Conservation (phyloP, 371 early-diverging fungal genomes). For the Zychaea mexicana region DNA sequence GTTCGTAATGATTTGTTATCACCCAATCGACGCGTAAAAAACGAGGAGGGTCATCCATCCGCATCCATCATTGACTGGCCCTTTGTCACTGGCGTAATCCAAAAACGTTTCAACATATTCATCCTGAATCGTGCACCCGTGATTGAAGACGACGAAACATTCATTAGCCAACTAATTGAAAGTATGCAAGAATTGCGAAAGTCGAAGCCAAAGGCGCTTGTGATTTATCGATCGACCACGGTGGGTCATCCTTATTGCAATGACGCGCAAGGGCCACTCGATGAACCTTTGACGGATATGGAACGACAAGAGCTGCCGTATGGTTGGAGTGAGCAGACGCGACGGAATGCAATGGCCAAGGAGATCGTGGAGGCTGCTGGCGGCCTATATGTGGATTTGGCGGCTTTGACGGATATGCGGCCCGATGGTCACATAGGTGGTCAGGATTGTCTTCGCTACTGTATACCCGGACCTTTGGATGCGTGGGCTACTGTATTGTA, state of each 20-base stretch:
- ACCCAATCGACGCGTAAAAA: constrained; percentile 31
- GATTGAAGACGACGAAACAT: constrained; percentile 46
- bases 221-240: constrained; percentile 58
- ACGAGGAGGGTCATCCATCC: constrained; percentile 35
- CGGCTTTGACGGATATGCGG: constrained; percentile 49
- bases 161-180: constrained; percentile 44
- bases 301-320: constrained; percentile 46
- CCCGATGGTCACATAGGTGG: constrained; percentile 66
- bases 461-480: constrained; percentile 69
- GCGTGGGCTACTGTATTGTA: constrained; percentile 55
- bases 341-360: constrained; percentile 60
- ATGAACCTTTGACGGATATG: constrained; percentile 23
- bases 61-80: constrained; percentile 50
- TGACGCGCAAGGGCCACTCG: constrained; percentile 41
- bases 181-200: constrained; percentile 48
- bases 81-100: constrained; percentile 45
- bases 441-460: constrained; percentile 62
- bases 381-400: constrained; percentile 60
- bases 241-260: constrained; percentile 53
- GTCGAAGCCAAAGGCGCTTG: constrained; percentile 37
- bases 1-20: constrained; percentile 60
- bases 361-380: constrained; percentile 60
- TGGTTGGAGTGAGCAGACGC: constrained; percentile 56
- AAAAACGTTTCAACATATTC: constrained; percentile 41
- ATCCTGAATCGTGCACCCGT: constrained; percentile 54